Base-by-base conservation (phyloP, 2,329 filamentous ascomycete genomes). In the Ceratocystis alfenasii region DNA sequence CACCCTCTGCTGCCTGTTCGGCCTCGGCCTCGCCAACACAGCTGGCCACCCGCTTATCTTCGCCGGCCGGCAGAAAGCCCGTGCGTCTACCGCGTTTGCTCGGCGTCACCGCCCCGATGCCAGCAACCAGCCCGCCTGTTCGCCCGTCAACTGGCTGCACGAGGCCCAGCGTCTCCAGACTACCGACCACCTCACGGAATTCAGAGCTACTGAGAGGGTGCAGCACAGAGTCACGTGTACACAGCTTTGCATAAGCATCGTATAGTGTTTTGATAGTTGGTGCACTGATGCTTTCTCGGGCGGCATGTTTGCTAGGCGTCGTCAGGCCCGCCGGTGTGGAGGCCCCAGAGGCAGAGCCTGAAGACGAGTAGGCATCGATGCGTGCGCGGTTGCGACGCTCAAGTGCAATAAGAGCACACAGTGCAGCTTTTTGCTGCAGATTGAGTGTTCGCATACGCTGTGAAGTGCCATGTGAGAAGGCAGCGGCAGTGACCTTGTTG, bases 391-490 rank as follows among this genome's bases (percentile, higher is more conserved):
- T 87, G 69, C 85, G 85, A 71, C 88, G 89, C 74, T 96, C 92
- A n/a, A 94, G 84, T 1, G 90, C 90, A 48, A 93, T 82, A 15
- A 99, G 80, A 0, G 93, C 85, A 76, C 94, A 99, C 8, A 99
- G 81, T 0, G 93, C 91, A 3, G 93, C 94, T 75, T 96, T 97
- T 75, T 99, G 94, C 73, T 99, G 95, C 1, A 99, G 81, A 73
- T 97, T 99, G 66, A 99, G 83, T 3, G 87, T 86, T 74, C 89
- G 87, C 15, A 99, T 83, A 67, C 94, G 85, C 71, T 96, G 90
- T 12, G 81, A 84, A 1, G 91, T 88, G 45, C 92, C 92, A 71
- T 96, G 93, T 74, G 89, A 90, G 75, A 99, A 96, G 1, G 90
- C 89, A 3, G 90, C 85, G 0, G 92, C 86, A 0, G 94, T 96